Percentiles rank a stretch among this genome's conserved stretches.
These are phyloP conservation scores for Fusarium dlaminii DNA, from an alignment of 2,329 filamentous ascomycete species.

Conservation along the genomic window DNA sequence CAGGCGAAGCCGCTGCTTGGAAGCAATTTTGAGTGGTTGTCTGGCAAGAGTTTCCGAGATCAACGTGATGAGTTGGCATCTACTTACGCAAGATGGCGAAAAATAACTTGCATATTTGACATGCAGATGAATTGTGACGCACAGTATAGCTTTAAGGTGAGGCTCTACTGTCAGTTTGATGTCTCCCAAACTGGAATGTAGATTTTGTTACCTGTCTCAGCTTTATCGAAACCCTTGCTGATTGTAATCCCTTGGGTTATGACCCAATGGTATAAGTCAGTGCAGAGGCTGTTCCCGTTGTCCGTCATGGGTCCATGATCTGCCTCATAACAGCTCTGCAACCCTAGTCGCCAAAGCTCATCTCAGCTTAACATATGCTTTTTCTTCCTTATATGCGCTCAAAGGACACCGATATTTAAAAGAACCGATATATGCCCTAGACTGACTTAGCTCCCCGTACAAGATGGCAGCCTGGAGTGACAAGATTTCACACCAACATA, in stretches of 20 bases:
- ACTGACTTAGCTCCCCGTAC: not conserved
- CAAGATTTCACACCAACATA: not conserved
- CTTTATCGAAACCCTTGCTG: not conserved
- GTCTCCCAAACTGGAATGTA: slow-evolving; percentile 2
- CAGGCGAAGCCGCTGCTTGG: slow-evolving; percentile 14
- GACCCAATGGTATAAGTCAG: slow-evolving; percentile 6
- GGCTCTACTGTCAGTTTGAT: not conserved
- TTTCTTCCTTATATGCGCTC: not conserved
- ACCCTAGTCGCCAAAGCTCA: slow-evolving; percentile 10
- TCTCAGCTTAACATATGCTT: not conserved
- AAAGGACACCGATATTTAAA: slow-evolving; percentile 13
- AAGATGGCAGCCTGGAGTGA: not conserved
- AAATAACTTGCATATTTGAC: not conserved
- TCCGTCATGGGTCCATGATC: slow-evolving; percentile 4
- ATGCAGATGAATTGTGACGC: not conserved
- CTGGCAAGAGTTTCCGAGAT: slow-evolving; percentile 23
- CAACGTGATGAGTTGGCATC: slow-evolving; percentile 40
- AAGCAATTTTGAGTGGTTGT: slow-evolving; percentile 23
- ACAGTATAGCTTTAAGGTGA: not conserved
- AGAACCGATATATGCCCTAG: not conserved
- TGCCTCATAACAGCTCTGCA: slow-evolving; percentile 8
- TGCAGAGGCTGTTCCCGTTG: not conserved
- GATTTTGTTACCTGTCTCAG: slow-evolving; percentile 2
- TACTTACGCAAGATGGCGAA: slow-evolving; percentile 15
- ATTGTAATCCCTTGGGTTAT: not conserved